Base-by-base conservation (phyloP, 163 green algal genomes). In the Coccomyxa subellipsoidea region DNA sequence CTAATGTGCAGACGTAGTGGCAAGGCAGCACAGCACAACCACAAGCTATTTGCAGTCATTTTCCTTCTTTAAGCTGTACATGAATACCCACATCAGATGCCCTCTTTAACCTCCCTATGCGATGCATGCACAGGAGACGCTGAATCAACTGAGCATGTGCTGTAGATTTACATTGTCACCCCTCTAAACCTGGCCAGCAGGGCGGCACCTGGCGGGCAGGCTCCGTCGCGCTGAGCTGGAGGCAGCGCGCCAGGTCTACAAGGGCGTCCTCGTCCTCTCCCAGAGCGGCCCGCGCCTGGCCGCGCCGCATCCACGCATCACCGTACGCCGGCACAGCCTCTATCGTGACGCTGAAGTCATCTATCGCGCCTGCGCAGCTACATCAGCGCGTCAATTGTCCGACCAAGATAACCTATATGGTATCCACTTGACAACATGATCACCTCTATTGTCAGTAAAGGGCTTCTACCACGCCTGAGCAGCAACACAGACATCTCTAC, bases 241-340 rank as follows among this genome's bases (percentile, higher is more conserved):
- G 32, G 4, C 71, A 77, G 18, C 21, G 35, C n/a, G 31, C 71
- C 21, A 39, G 35, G 39, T 80, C 83, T 75, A 83, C 71, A 53
- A 94, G 81, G 0, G 94, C 93, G 0, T 78, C 90, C 40, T 93
- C 84, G 1, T 84, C 31, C 23, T 95, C 84, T 0, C 91, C 93
- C 37, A 95, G 59, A 2, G 93, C 93, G 35, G 75, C 78, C n/a
- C 92, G 87, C 10, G 93, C 94, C 85, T 97, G 93, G 0, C 88
- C 91, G 15, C 94, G 85, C 38, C 94, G 87, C 87, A 96, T 96
- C 86, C 90, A 96, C 23, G 88, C 91, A 85, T 98, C 94, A 25
- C 80, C 69, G 77, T 92, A 94, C 38, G 25, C 36, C 2, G 93
- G 93, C 80, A 92, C 87, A 40, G 90, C 38, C 69, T 91, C 77